A percentile compares a stretch with the other conserved stretches of the same genome.
Evolutionary conservation across 208 protist genomes (phyloP).

Genomic region (Trichomonas tenax): DNA sequence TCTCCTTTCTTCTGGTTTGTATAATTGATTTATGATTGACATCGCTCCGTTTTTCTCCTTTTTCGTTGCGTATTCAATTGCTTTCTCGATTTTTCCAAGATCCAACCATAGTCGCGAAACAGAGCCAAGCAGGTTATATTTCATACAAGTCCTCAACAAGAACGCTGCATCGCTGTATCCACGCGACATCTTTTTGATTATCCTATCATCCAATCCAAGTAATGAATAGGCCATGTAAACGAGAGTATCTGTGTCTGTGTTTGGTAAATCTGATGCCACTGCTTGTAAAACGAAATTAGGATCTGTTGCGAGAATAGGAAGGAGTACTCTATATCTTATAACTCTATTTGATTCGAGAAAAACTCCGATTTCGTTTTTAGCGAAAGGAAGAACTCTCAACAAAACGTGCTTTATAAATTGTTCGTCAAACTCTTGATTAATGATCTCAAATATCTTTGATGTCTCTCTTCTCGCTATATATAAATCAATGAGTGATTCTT

Average conservation of each 20-base stretch:
- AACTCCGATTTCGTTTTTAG: neutral
- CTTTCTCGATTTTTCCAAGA: neutral
- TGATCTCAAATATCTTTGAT: neutral
- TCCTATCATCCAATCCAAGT: neutral
- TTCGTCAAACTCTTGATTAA: neutral
- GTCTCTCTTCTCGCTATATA: neutral
- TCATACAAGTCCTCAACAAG: neutral
- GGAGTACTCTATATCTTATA: neutral
- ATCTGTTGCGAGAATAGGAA: neutral
- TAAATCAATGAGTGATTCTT: neutral
- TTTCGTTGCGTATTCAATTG: neutral
- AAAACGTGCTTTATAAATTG: neutral
- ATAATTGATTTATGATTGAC: neutral
- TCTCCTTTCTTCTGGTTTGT: neutral
- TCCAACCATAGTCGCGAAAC: neutral
- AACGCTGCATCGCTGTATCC: neutral
- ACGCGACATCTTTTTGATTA: neutral
- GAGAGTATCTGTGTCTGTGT: neutral
- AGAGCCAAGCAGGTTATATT: neutral
- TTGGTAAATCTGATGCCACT: neutral
- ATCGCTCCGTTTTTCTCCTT: neutral
- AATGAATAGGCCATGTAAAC: neutral
- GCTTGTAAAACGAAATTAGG: neutral
- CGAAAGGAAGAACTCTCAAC: neutral
- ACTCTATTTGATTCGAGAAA: neutral